These are phyloP conservation scores for Mycosphaerella sp. DNA, from an alignment of 2,329 filamentous ascomycete genomes.

Conservation along the genomic window DNA sequence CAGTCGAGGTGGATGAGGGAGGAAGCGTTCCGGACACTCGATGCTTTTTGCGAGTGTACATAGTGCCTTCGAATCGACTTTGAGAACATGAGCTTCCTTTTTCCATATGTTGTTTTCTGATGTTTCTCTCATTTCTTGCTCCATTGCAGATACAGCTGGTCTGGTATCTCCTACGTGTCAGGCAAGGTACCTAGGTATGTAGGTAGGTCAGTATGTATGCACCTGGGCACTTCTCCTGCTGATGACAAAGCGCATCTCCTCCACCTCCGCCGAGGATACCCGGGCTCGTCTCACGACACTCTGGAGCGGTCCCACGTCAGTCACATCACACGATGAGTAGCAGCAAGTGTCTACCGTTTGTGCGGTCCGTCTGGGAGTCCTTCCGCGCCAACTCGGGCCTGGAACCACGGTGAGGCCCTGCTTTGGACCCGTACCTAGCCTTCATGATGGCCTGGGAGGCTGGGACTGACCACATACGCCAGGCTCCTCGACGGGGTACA, in stretches of 20 bases:
- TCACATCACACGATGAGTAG: conserved; percentile 17
- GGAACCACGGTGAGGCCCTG: conserved; percentile 63
- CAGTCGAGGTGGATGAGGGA: conserved; percentile 3
- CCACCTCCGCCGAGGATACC: not conserved
- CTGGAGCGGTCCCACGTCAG: not conserved
- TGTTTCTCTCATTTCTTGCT: too few species aligned
- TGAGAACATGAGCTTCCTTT: not conserved
- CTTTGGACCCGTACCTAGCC: too few species aligned
- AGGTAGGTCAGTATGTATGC: too few species aligned
- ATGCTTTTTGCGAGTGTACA: conserved; percentile 11
- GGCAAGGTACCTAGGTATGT: too few species aligned
- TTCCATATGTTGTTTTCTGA: not conserved
- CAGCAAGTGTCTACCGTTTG: conserved; percentile 26
- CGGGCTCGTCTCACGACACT: not conserved
- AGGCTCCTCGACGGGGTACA: conserved; percentile 38
- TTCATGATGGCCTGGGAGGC: not conserved
- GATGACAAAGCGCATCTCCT: not conserved
- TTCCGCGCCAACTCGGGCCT: conserved; percentile 81
- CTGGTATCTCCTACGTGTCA: too few species aligned
- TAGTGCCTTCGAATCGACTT: conserved; percentile 10
- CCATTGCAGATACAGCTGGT: too few species aligned
- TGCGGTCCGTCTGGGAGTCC: conserved; percentile 43
- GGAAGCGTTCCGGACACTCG: conserved; percentile 9
- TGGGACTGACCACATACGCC: not conserved
- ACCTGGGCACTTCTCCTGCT: too few species aligned